These are phyloP conservation scores for Aspergillus versicolor DNA, from an alignment of 2,329 filamentous ascomycete genomes.

Conservation along the genomic window DNA sequence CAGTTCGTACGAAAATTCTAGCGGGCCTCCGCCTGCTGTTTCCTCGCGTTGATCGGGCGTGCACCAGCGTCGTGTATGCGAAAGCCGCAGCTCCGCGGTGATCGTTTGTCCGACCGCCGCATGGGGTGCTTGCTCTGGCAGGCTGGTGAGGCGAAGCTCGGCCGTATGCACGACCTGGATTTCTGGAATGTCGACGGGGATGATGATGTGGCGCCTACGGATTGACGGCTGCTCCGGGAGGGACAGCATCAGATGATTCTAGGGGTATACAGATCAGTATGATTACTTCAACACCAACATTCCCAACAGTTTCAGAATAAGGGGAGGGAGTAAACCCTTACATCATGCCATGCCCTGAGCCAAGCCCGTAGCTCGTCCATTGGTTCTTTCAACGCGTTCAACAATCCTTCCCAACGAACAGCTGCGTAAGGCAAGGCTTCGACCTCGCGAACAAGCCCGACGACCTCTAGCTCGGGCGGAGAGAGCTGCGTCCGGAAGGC, in stretches of 20 bases:
- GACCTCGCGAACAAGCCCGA: slow-evolving; percentile 54
- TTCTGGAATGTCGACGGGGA: slow-evolving; percentile 85
- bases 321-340: slow-evolving; percentile 26
- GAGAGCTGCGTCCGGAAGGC: slow-evolving; percentile 48
- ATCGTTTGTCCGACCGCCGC: slow-evolving; percentile 49
- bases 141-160: slow-evolving; percentile 35
- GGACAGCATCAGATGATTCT: slow-evolving; percentile 35
- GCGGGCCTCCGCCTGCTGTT: slow-evolving; percentile 46
- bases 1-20: slow-evolving; percentile 83
- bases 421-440: slow-evolving; percentile 52
- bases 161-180: slow-evolving; percentile 81
- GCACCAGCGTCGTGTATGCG: slow-evolving; percentile 57
- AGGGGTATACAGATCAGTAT: not conserved
- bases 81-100: slow-evolving; percentile 49
- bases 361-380: slow-evolving; percentile 49
- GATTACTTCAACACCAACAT: not conserved
- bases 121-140: slow-evolving; percentile 30
- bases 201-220: slow-evolving; percentile 66
- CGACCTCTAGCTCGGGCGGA: slow-evolving; percentile 52
- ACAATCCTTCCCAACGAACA: slow-evolving; percentile 54
- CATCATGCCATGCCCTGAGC: slow-evolving; percentile 59
- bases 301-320: too few relatives aligned
- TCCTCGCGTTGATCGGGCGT: slow-evolving; percentile 30
- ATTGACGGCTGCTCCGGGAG: slow-evolving; percentile 33
- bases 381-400: slow-evolving; percentile 51